A percentile compares a stretch with the other conserved stretches of the same genome.
Conservation (phyloP, 1,139 yeast species). For the Hyphopichia khmerensis region DNA sequence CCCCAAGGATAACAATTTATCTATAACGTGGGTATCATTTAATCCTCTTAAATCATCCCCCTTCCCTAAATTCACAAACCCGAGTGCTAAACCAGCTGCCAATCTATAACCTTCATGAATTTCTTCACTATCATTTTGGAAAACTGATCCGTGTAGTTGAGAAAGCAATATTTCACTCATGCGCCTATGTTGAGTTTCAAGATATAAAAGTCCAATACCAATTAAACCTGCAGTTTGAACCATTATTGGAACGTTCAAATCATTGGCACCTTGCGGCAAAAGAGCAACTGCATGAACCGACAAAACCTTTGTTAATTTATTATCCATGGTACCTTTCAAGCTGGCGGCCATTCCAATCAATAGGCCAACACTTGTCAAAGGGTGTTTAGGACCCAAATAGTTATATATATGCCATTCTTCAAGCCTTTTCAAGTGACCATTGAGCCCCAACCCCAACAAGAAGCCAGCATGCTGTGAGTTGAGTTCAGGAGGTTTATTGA, state of each 20-base stretch:
- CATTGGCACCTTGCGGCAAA: constrained; percentile 87
- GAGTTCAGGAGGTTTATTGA: constrained; percentile 71
- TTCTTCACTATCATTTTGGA: constrained; percentile 55
- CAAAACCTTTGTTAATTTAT: constrained; percentile 82
- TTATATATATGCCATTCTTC: constrained; percentile 98
- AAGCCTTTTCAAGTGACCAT: constrained; percentile 78
- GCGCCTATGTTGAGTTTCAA: constrained; percentile 76
- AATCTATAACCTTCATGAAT: constrained; percentile 82
- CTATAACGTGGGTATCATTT: constrained; percentile 71
- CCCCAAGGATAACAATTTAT: constrained; percentile 60
- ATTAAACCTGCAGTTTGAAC: constrained; percentile 92
- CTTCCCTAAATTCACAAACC: constrained; percentile 80
- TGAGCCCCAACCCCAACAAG: constrained; percentile 84
- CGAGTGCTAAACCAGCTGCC: constrained; percentile 87
- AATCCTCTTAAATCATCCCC: constrained; percentile 65
- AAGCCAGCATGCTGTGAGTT: constrained; percentile 94
- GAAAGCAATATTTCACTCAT: constrained; percentile 81
- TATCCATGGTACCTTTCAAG: constrained; percentile 77
- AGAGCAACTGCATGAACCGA: constrained; percentile 93
- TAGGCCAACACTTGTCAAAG: constrained; percentile 81
- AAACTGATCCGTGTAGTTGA: constrained; percentile 59
- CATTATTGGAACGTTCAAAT: constrained; percentile 74
- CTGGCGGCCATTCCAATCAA: constrained; percentile 94
- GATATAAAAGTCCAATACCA: constrained; percentile 84
- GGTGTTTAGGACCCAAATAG: constrained; percentile 87